These are phyloP conservation scores for Rhizopogon roseolus DNA, from an alignment of 768 basidiomycete genomes.

Conservation along the genomic window DNA sequence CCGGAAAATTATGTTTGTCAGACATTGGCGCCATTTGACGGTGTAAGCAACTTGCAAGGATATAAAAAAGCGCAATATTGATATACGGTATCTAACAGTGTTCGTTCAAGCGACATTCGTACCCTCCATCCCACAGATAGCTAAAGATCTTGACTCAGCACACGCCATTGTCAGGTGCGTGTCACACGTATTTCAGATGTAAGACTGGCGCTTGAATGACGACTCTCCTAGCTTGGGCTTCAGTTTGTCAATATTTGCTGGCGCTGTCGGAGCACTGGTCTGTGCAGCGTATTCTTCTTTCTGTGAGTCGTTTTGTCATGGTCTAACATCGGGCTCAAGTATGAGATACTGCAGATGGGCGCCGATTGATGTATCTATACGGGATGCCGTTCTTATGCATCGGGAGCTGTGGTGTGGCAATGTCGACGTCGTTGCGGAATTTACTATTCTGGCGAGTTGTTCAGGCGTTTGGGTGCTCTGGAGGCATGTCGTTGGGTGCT, in stretches of 20 bases:
- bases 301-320: slow-evolving; percentile 22
- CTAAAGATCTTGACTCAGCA: slow-evolving; percentile 54
- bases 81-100: slow-evolving; percentile 32
- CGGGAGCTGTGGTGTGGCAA: slow-evolving; percentile 53
- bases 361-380: slow-evolving; percentile 53
- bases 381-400: slow-evolving; percentile 38
- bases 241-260: slow-evolving; percentile 39
- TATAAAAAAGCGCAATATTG: not conserved
- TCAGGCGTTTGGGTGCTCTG: slow-evolving; percentile 55
- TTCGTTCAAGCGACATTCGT: slow-evolving; percentile 63
- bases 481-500: slow-evolving; percentile 47
- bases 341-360: slow-evolving; percentile 42
- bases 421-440: slow-evolving; percentile 36
- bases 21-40: too few relatives aligned
- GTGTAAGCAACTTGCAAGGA: too few relatives aligned
- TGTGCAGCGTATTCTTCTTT: slow-evolving; percentile 45
- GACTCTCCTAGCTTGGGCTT: slow-evolving; percentile 33
- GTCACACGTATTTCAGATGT: too few relatives aligned
- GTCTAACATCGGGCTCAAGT: not conserved
- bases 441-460: slow-evolving; percentile 55
- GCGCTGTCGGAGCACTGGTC: slow-evolving; percentile 39
- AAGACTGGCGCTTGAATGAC: not conserved
- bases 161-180: slow-evolving; percentile 47
- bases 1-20: too few relatives aligned
- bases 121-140: slow-evolving; percentile 65